Evolutionary conservation across 306 rosid species (phyloP).

Genomic region (Glycine soja): DNA sequence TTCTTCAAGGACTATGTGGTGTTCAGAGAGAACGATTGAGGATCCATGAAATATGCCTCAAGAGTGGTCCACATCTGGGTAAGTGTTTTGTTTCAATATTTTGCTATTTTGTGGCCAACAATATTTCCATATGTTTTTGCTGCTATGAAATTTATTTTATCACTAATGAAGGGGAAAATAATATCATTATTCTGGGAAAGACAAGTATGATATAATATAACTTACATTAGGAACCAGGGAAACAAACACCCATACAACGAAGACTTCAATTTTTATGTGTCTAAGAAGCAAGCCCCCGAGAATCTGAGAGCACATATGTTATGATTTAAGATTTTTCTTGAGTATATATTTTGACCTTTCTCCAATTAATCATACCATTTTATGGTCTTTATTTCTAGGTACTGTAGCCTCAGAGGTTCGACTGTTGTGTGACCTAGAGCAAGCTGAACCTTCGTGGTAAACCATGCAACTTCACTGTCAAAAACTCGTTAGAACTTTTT

Average conservation of each 20-base stretch:
- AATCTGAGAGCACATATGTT: conserved; percentile 1
- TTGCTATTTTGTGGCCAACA: too few species aligned
- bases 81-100: conserved; percentile 35
- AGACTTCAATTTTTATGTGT: conserved; percentile 6
- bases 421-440: conserved; percentile 87
- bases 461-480: background rate
- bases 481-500: conserved; percentile 30
- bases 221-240: background rate
- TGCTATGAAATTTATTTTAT: background rate
- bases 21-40: conserved; percentile 81
- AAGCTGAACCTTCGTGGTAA: conserved; percentile 85
- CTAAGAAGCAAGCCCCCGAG: background rate
- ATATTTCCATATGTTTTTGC: conserved; percentile 1
- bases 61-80: conserved; percentile 89
- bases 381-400: conserved; percentile 55
- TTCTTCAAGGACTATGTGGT: conserved; percentile 96
- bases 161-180: background rate
- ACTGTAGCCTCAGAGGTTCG: conserved; percentile 82
- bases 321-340: too few species aligned
- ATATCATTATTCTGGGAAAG: background rate
- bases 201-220: background rate
- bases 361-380: conserved; percentile 28
- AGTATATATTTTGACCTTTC: conserved; percentile 2
- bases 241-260: background rate
- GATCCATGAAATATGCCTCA: conserved; percentile 88